Evolutionary conservation across 1,284 basidiomycete genomes (phyloP), one percentile per base, ranked within the genome.

Genomic region (Marasmius oreades): DNA sequence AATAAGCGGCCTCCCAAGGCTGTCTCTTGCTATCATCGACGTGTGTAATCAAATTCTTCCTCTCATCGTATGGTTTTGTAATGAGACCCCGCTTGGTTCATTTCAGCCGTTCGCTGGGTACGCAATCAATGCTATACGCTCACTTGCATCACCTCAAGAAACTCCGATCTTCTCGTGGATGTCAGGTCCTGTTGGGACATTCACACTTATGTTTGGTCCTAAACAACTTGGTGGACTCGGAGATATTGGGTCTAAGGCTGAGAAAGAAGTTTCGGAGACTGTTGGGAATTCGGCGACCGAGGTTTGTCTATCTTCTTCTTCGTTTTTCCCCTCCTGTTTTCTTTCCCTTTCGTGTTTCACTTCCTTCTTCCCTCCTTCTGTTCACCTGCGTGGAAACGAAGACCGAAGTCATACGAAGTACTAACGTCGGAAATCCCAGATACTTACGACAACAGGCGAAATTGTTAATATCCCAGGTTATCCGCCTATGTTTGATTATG

Each of bases 11-110:
- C 28, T 57, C 23, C 52, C 52, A 33, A 31, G 26, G n/a, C 56
- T 46, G 5, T 46, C 36, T 10, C 11, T 56, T 20, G 55, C 55
- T 34, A 51, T 52, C 43, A 44, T 56, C 18, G 55, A 56, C 36
- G 55, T 46, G 42, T 44, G 55, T 51, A 33, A 16, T n/a, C 5
- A 3, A n/a, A 16, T 18, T 22, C 26, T 37, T 3, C 28, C 7
- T 10, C 5, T 16, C 8, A 26, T 46, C 26, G 11, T 20, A 47
- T 24, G 20, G 12, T 24, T n/a, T 47, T 34, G n/a, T 2, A 45
- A 12, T 20, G 16, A n/a, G n/a, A n/a, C n/a, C n/a, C n/a, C n/a
- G n/a, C n/a, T n/a, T n/a, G 23, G 11, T n/a, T 14, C 14, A 31
- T 23, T 16, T 1, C 18, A 57, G 56, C 56, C 56, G 16, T 57